phyloP scores from a whole-genome alignment of 352 stramenopile species.

The Pythium brachiatum region DNA sequence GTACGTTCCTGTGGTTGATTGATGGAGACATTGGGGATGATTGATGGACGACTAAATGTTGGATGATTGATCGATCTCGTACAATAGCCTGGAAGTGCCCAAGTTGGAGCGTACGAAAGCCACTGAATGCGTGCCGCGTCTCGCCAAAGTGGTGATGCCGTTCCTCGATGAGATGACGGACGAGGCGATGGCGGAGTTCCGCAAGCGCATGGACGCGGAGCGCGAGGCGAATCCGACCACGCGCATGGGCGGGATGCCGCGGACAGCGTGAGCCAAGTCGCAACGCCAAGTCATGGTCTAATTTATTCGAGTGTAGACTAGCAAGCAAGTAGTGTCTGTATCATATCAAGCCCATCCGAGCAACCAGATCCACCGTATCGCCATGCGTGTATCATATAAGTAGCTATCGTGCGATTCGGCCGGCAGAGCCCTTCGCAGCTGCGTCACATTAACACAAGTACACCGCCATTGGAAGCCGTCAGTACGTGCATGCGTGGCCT shows the following conservation, averaged over 20 bases:
- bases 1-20: neutral
- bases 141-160: conserved; percentile 27
- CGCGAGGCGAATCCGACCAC: conserved; percentile 3
- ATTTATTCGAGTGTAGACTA: conserved; percentile 18
- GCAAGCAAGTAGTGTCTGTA: conserved; percentile 4
- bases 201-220: conserved; percentile 25
- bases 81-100: conserved; percentile 9
- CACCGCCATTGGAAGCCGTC: conserved; percentile 9
- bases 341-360: neutral
- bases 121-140: conserved; percentile 11
- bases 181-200: conserved; percentile 24
- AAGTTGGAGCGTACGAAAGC: conserved; percentile 14
- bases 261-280: conserved; percentile 10
- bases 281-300: neutral
- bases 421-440: neutral
- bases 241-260: neutral
- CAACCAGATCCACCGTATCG: neutral
- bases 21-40: neutral
- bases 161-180: conserved; percentile 31
- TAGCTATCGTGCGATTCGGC: neutral
- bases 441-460: conserved; percentile 5
- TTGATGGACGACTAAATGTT: no score
- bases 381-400: neutral
- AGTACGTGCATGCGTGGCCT: no score
- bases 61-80: neutral